Conservation (phyloP, 176 grass and related monocot genomes). For the Hsuehochloa calcarea region DNA sequence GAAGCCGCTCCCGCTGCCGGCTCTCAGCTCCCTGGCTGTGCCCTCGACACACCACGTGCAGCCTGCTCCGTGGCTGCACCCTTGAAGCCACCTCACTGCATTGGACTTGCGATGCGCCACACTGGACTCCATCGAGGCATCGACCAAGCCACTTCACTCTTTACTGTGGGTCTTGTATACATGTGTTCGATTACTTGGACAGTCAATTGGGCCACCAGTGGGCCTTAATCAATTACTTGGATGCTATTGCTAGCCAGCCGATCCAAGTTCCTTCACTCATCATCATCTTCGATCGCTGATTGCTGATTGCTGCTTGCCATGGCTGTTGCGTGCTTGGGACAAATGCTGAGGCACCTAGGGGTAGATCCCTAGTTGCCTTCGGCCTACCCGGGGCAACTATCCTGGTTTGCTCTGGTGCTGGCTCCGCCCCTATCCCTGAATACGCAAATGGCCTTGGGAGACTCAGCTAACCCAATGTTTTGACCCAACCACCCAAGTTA, state of each 20-base stretch:
- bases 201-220: too few relatives aligned
- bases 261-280: neutral
- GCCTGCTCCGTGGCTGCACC: neutral
- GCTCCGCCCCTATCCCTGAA: neutral
- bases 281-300: neutral
- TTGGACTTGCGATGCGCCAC: neutral
- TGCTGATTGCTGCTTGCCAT: neutral
- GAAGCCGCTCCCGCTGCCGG: neutral
- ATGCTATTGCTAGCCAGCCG: too few relatives aligned
- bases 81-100: neutral
- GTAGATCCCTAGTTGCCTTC: neutral
- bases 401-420: neutral
- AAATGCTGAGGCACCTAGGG: neutral
- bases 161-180: neutral
- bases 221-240: too few relatives aligned
- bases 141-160: too few relatives aligned
- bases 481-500: neutral
- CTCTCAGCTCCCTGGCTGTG: neutral
- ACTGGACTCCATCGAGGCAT: neutral
- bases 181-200: neutral
- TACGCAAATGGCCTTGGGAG: neutral
- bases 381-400: neutral
- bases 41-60: neutral
- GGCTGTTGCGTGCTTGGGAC: neutral
- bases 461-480: neutral